A percentile compares a stretch with the other conserved stretches of the same genome.
These are phyloP conservation scores for Naegleria gruberi DNA, from an alignment of 208 protist species.

Conservation along the genomic window DNA sequence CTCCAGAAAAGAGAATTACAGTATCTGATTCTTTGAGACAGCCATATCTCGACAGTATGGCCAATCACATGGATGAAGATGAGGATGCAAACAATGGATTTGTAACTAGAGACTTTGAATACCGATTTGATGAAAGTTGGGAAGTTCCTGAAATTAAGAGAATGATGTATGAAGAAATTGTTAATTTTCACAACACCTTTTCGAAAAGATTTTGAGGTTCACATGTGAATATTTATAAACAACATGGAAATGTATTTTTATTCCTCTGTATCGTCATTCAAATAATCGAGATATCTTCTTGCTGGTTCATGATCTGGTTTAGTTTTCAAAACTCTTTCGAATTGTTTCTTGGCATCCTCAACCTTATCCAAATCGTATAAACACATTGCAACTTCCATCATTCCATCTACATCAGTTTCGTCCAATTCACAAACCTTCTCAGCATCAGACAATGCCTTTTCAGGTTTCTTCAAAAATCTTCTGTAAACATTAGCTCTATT, in stretches of 20 bases:
- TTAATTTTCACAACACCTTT: neutral
- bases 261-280: neutral
- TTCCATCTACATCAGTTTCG: neutral
- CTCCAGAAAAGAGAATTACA: neutral
- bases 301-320: neutral
- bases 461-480: neutral
- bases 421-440: neutral
- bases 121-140: neutral
- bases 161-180: conserved; percentile 2
- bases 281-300: neutral
- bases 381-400: neutral
- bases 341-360: neutral
- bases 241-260: neutral
- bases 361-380: neutral
- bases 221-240: too few species aligned
- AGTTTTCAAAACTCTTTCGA: neutral
- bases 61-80: neutral
- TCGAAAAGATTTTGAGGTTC: too few species aligned
- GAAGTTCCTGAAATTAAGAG: neutral
- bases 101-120: neutral
- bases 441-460: neutral
- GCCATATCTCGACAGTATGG: neutral
- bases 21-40: neutral
- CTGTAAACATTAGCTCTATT: neutral
- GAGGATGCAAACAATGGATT: neutral